These are phyloP conservation scores for Orbilia blumenaviensis DNA, from an alignment of 2,329 filamentous ascomycete species.

Conservation along the genomic window DNA sequence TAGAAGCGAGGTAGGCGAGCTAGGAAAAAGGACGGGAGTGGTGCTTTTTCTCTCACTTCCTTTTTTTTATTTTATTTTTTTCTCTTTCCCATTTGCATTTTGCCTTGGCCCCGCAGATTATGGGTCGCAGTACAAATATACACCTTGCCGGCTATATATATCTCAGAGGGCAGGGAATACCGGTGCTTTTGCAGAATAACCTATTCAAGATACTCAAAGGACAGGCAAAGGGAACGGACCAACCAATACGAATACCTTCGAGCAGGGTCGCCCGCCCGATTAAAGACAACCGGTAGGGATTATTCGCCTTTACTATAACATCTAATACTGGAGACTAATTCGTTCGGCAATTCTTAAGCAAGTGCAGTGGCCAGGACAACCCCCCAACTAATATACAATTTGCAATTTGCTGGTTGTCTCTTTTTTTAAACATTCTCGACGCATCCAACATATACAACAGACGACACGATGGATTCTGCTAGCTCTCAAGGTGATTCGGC, in stretches of 20 bases:
- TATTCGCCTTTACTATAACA: not conserved
- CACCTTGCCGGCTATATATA: slow-evolving; percentile 41
- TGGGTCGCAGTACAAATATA: slow-evolving; percentile 7
- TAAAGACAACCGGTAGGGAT: slow-evolving; percentile 27
- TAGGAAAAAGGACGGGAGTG: slow-evolving; percentile 15
- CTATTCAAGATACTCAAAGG: slow-evolving; percentile 25
- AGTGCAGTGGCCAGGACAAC: not conserved
- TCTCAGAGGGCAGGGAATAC: slow-evolving; percentile 29
- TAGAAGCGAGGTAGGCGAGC: slow-evolving; percentile 43
- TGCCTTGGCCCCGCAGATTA: slow-evolving; percentile 1
- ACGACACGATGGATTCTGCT: slow-evolving; percentile 22
- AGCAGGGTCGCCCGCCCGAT: slow-evolving; percentile 1
- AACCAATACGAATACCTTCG: slow-evolving; percentile 8
- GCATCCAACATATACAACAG: not conserved
- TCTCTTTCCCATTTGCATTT: slow-evolving; percentile 10
- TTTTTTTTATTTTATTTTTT: not conserved
- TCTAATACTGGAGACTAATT: slow-evolving; percentile 8
- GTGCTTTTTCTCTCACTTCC: slow-evolving; percentile 2
- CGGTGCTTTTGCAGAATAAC: slow-evolving; percentile 25
- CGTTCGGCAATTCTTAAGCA: not conserved
- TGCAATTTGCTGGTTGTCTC: not conserved
- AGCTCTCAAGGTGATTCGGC: slow-evolving; percentile 14
- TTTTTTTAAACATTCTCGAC: slow-evolving; percentile 2
- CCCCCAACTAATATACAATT: not conserved
- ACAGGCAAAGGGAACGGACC: not conserved